phyloP scores from a whole-genome alignment of 2,329 filamentous ascomycete genomes.

The Aspergillus sp. region DNA sequence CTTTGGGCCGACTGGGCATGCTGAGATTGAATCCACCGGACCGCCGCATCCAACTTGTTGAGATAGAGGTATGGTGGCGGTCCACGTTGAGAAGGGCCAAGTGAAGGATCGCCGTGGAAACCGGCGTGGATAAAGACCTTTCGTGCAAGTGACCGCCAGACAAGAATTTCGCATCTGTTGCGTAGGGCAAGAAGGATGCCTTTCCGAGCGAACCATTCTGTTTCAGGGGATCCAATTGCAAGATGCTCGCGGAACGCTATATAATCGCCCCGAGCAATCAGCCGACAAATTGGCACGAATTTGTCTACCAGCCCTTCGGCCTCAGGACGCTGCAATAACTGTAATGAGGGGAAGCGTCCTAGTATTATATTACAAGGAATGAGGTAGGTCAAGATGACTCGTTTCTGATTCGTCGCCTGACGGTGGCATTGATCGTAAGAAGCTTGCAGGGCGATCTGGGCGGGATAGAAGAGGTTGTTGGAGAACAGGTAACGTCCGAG shows the following conservation, averaged over 20 bases:
- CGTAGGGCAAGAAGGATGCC: constrained; percentile 74
- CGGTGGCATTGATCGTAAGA: constrained; percentile 75
- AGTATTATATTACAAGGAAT: constrained; percentile 80
- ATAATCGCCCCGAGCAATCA: constrained; percentile 74
- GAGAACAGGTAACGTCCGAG: constrained; percentile 87
- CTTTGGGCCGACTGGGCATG: constrained; percentile 19
- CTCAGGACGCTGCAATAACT: constrained; percentile 70
- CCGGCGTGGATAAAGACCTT: constrained; percentile 78
- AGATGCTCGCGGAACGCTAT: constrained; percentile 71
- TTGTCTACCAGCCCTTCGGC: constrained; percentile 63
- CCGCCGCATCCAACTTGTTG: constrained; percentile 64
- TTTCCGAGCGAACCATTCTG: constrained; percentile 73
- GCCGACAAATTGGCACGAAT: constrained; percentile 72
- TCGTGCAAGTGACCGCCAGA: constrained; percentile 81
- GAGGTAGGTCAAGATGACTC: constrained; percentile 78
- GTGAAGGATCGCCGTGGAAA: constrained; percentile 57
- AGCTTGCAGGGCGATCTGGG: constrained; percentile 71
- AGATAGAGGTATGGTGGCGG: constrained; percentile 74
- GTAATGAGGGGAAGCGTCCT: constrained; percentile 73
- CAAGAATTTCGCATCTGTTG: constrained; percentile 74
- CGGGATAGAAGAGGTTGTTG: constrained; percentile 78
- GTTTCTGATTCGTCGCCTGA: constrained; percentile 65
- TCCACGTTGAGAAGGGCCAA: constrained; percentile 47
- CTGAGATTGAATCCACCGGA: constrained; percentile 61
- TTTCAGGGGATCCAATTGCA: constrained; percentile 53